Conservation (phyloP, 768 basidiomycete species). For the Plicaturopsis crispa region DNA sequence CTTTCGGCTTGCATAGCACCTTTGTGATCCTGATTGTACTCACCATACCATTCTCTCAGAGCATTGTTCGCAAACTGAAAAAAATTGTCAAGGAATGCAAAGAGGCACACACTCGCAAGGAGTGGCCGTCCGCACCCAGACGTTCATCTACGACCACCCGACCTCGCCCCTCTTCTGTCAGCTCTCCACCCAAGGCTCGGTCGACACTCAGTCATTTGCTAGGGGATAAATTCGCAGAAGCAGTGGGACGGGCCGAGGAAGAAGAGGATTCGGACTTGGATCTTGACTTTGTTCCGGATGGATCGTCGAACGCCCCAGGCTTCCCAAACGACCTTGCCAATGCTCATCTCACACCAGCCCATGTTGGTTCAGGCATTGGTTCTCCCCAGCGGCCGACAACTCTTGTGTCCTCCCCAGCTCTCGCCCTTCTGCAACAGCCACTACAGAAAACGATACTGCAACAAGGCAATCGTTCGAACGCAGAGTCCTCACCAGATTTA, state of each 20-base stretch:
- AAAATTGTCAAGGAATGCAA: constrained; percentile 82
- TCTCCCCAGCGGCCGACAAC: constrained; percentile 34
- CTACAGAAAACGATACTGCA: constrained; percentile 43
- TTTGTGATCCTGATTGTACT: constrained; percentile 1
- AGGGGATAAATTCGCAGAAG: constrained; percentile 63
- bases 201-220: constrained; percentile 32
- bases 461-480: constrained; percentile 32
- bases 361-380: constrained; percentile 26
- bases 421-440: constrained; percentile 60
- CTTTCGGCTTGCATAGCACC: not conserved
- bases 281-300: constrained; percentile 63
- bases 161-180: constrained; percentile 11
- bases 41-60: constrained; percentile 31
- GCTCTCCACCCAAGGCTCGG: constrained; percentile 23
- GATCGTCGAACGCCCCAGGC: constrained; percentile 24
- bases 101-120: constrained; percentile 48
- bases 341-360: constrained; percentile 36
- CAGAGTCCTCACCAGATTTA: constrained; percentile 16
- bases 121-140: constrained; percentile 12
- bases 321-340: constrained; percentile 39
- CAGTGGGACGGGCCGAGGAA: constrained; percentile 34
- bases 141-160: not conserved
- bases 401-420: constrained; percentile 46
- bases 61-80: constrained; percentile 73
- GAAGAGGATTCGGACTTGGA: constrained; percentile 65